Evolutionary conservation across 345 rosid genomes (phyloP).

Genomic region (Populus nigra): DNA sequence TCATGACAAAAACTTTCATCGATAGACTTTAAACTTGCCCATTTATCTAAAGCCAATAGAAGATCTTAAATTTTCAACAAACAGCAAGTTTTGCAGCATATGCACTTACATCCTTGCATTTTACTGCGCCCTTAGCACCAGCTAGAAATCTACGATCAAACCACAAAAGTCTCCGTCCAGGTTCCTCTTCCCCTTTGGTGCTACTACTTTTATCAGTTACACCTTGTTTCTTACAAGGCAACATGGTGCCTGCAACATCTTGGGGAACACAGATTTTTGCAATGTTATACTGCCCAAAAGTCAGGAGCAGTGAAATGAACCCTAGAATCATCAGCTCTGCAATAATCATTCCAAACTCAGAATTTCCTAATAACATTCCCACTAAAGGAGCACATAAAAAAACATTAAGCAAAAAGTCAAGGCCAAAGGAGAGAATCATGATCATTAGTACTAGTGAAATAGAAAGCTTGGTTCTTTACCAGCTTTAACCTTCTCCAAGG

Average conservation of each 20-base stretch:
- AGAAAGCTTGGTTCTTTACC: conserved; percentile 38
- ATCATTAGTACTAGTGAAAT: neutral
- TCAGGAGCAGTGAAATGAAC: conserved; percentile 82
- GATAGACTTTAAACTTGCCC: neutral
- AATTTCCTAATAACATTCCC: neutral
- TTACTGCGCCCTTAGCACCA: conserved; percentile 19
- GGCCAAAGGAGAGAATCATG: neutral
- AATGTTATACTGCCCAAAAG: conserved; percentile 66
- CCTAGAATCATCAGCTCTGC: conserved; percentile 96
- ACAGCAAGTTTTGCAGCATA: neutral
- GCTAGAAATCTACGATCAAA: conserved; percentile 50
- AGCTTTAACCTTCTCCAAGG: conserved; percentile 81
- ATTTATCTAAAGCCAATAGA: neutral
- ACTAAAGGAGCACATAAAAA: neutral
- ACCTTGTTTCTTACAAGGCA: conserved; percentile 51
- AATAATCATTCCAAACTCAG: conserved; percentile 13
- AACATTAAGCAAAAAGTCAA: neutral
- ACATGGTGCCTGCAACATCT: conserved; percentile 54
- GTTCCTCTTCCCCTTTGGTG: conserved; percentile 27
- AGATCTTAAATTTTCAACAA: neutral
- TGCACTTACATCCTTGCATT: conserved; percentile 56
- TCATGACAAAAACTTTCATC: neutral
- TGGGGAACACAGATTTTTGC: conserved; percentile 60
- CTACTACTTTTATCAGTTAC: conserved; percentile 1
- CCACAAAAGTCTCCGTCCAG: conserved; percentile 61